Percentiles rank a stretch among this genome's conserved stretches.
These are phyloP conservation scores for Ophiostoma perfectum DNA, from an alignment of 2,329 filamentous ascomycete genomes.

Conservation along the genomic window DNA sequence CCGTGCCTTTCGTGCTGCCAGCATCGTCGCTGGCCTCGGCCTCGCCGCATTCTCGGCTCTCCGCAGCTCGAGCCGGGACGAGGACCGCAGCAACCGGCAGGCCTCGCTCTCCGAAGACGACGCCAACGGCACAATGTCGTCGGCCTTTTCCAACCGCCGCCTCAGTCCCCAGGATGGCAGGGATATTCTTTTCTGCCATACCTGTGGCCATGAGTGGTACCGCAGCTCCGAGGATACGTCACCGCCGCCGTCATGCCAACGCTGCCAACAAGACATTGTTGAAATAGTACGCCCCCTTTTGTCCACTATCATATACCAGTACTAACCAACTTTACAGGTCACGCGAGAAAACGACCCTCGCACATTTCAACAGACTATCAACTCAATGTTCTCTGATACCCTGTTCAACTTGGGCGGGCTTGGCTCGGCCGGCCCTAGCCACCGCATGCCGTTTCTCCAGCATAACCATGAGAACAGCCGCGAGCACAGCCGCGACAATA, in stretches of 20 bases:
- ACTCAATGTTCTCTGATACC: constrained; percentile 15
- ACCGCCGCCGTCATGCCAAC: constrained; percentile 68
- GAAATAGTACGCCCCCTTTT: constrained; percentile 57
- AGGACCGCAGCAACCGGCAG: constrained; percentile 24
- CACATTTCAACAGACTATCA: constrained; percentile 26
- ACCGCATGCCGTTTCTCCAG: background rate
- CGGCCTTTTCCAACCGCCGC: constrained; percentile 31
- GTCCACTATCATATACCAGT: too few relatives aligned
- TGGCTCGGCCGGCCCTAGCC: background rate
- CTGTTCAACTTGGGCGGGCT: constrained; percentile 14
- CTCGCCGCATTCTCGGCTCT: constrained; percentile 53
- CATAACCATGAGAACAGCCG: background rate
- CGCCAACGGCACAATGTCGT: constrained; percentile 28
- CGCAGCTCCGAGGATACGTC: constrained; percentile 61
- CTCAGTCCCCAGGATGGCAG: constrained; percentile 48
- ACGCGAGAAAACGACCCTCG: constrained; percentile 60
- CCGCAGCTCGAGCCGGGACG: constrained; percentile 38
- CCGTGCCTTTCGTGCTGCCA: constrained; percentile 40
- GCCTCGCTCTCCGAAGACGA: background rate
- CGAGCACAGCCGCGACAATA: background rate
- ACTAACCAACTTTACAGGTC: constrained; percentile 34
- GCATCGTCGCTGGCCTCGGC: constrained; percentile 55
- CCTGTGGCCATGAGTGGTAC: constrained; percentile 77
- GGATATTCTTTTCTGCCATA: constrained; percentile 82
- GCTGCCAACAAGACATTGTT: constrained; percentile 71